Evolutionary conservation across 805 yeast species (phyloP), one percentile per base, ranked within the genome.

Genomic region (Lipomyces orientalis): DNA sequence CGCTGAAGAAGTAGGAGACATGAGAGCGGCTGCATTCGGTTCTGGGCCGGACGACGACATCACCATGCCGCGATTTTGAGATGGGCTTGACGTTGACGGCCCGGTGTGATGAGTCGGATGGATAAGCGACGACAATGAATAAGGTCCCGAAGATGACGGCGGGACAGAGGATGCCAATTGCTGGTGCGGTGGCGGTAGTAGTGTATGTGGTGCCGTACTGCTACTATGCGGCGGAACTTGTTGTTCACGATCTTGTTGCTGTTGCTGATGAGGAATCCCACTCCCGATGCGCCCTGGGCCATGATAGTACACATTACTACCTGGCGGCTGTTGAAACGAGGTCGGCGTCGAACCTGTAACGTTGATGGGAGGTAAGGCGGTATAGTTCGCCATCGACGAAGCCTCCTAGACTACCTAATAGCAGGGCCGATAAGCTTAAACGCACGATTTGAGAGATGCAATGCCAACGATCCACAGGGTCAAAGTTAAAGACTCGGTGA

Each of bases 101-200:
- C 4, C 33, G 8, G 55, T 22, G 33, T 1, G 14, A 31, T 52
- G 34, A 6, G 55, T 52, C 55, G 55, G 55, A 52, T 52, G 55
- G 31, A 52, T 52, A 16, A 52, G 55, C 34, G 55, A 25, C 16
- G 55, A 52, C 55, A 52, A n/a, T 31, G 55, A 52, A 52, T 25
- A 52, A 52, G 55, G 55, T 52, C 14, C 34, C 55, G 34, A 25
- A 14, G 55, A 52, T 31, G 31, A 31, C 34, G 55, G 33, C 34
- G 55, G 10, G 9, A 6, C 29, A 16, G 55, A n/a, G 22, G 54
- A 49, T 10, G 54, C 16, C 43, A 5, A 43, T 43, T 43, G 49
- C 49, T n/a, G 49, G 22, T 22, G 16, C 6, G 49, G 22, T 43
- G 49, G 55, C 34, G 55, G 55, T 31, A 16, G 55, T 25, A 25